Evolutionary conservation across 2,329 filamentous ascomycete species (phyloP).

Genomic region (Alternaria burnsii): DNA sequence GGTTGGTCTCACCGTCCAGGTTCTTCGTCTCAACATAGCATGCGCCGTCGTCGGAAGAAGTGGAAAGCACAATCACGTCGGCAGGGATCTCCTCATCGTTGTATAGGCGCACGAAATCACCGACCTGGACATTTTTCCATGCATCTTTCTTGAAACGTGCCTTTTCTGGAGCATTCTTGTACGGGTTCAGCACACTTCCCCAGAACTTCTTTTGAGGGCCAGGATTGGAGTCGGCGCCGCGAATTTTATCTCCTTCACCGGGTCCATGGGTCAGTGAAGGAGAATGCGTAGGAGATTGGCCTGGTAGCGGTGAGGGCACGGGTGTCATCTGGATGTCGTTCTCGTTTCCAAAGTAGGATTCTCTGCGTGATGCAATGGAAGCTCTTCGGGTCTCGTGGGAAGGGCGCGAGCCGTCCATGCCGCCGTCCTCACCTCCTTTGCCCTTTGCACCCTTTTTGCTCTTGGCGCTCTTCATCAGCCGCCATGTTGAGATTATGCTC

Average conservation of each 20-base stretch:
- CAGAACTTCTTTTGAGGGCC: conserved; percentile 61
- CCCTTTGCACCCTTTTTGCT: conserved; percentile 44
- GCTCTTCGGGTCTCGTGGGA: conserved; percentile 72
- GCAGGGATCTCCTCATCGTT: conserved; percentile 96
- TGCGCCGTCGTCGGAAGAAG: conserved; percentile 90
- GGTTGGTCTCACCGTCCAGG: conserved; percentile 94
- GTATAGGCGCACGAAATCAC: conserved; percentile 95
- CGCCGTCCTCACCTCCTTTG: conserved; percentile 59
- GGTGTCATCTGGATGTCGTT: conserved; percentile 93
- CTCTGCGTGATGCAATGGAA: conserved; percentile 64
- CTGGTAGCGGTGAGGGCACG: conserved; percentile 80
- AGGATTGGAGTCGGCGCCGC: conserved; percentile 32
- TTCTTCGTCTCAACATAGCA: conserved; percentile 99
- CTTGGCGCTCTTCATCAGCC: conserved; percentile 54
- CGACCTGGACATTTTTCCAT: conserved; percentile 95
- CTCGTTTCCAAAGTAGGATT: conserved; percentile 61
- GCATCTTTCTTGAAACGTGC: conserved; percentile 90
- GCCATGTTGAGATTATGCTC: conserved; percentile 65
- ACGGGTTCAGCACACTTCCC: conserved; percentile 77
- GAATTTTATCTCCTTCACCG: conserved; percentile 39
- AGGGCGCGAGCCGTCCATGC: conserved; percentile 64
- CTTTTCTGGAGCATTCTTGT: conserved; percentile 69
- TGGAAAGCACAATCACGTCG: conserved; percentile 90
- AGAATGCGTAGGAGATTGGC: conserved; percentile 46
- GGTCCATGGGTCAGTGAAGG: conserved; percentile 38